A percentile compares a stretch with the other conserved stretches of the same genome.
These are phyloP conservation scores for Auricularia heimuer DNA, from an alignment of 768 basidiomycete species.

Conservation along the genomic window DNA sequence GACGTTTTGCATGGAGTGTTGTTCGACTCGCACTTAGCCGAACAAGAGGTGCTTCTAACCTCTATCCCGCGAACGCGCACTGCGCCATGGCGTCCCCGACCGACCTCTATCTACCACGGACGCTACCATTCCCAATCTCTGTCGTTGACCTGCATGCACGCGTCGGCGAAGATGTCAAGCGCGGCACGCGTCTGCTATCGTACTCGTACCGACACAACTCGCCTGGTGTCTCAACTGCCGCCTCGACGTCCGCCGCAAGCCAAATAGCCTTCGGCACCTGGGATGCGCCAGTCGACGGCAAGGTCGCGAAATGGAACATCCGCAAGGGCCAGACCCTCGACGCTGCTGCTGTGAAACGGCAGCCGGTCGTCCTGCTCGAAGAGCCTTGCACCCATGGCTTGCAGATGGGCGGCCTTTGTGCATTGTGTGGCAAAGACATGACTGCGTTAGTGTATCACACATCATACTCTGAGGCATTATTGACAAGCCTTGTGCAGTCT, in stretches of 20 bases:
- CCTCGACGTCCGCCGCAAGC: constrained; percentile 34
- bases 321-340: constrained; percentile 57
- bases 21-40: no score
- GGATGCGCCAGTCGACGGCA: constrained; percentile 82
- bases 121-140: constrained; percentile 82
- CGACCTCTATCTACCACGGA: constrained; percentile 61
- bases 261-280: constrained; percentile 67
- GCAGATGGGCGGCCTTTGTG: constrained; percentile 86
- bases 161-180: constrained; percentile 37
- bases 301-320: constrained; percentile 60
- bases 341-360: constrained; percentile 45
- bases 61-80: no score
- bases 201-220: constrained; percentile 64
- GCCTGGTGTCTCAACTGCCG: constrained; percentile 17
- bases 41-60: no score
- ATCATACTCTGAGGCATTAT: neutral
- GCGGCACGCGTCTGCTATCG: constrained; percentile 72
- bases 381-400: constrained; percentile 97
- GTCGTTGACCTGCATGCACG: constrained; percentile 57
- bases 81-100: constrained; percentile 29
- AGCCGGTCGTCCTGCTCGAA: constrained; percentile 52
- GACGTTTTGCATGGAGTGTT: no score
- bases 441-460: constrained; percentile 50
- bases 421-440: constrained; percentile 92
- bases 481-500: constrained; percentile 31